Base-by-base conservation (phyloP, 257 asterid species). In the Apocynum venetum region DNA sequence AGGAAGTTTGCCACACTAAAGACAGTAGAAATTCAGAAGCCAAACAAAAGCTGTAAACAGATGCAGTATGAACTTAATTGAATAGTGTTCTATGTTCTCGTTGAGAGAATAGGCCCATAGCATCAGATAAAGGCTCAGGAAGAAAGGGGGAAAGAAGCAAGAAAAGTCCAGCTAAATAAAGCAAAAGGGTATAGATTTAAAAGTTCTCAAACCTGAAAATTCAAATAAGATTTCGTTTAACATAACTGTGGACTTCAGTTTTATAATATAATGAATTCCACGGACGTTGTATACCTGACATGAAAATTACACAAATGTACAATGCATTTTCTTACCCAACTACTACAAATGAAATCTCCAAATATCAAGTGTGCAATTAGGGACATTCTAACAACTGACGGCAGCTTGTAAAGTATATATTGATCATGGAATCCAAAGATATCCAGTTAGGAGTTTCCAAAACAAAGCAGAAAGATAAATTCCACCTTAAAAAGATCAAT, bases 401-500 rank as follows among this genome's bases (percentile, higher is more conserved):
- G 3, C n/a, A 76, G 64, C 44, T 35, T 76, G 43, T 56, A 56
- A 20, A 56, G 49, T 51, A 3, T 51, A 51, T 46, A 19, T 10
- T 0, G 63, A 8, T 59, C 36, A 59, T 35, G 43, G 20, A 35
- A 59, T 59, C 8, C 43, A 35, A 19, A 63, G 20, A 63, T 63
- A 63, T 35, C 15, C 15, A 64, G 41, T 8, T 40, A 66, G 6
- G 48, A 68, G 15, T 43, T 46, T 56, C 71, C 55, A 36, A 44
- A 44, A 55, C 55, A 75, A 56, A 49, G 13, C n/a, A 55, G 66
- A 57, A 41, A 12, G 49, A 51, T 59, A 41, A 60, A 68, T 69
- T 85, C 72, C 82, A 92, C 98, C 98, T 93, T 93, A 55, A 96
- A 88, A 83, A 96, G 99, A 86, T 93, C 99, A 20, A 96, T 93